Base-by-base conservation (phyloP, 495 filamentous ascomycete species). In the Neurospora africana region DNA sequence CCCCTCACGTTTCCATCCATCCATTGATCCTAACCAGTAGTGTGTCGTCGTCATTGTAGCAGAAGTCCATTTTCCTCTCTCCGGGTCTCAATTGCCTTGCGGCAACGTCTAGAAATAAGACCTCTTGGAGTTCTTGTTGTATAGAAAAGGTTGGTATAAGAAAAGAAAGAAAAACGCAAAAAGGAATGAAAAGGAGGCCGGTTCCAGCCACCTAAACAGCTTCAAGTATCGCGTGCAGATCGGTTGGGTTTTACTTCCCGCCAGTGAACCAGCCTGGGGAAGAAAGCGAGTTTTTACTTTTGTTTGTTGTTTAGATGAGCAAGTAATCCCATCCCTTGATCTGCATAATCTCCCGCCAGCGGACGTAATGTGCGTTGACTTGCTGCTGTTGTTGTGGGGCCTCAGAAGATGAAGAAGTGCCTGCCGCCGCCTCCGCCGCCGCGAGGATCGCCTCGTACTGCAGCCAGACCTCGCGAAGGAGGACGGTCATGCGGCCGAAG, bases 311-410 rank as follows among this genome's bases (percentile, higher is more conserved):
- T 84, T 86, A 97, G 78, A 98, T 93, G 80, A 99, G 86, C 78
- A 99, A 84, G 84, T 92, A 95, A 78, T 95, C 91, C 94, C 93
- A 97, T 76, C 89, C 89, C 82, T 95, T 95, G 79, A 90, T 89
- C 83, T 87, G 87, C 95, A 98, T 98, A 74, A 95, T 86, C 82
- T 98, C 93, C 82, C 95, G 86, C 95, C 95, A 99, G 87, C 93
- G 92, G 78, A 95, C 88, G 82, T 89, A 88, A 79, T 74, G 77
- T 40, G n/a, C 37, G 70, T 35, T 71, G 72, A 15, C 47, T 58
- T 58, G 10, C 36, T 38, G 70, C 44, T 69, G 71, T 61, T 85
- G 87, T 75, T 80, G 84, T 76, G 88, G 83, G 38, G 79, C 81
- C 76, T 81, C 81, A 68, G 37, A 37, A 37, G 44, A 43, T 21